These are phyloP conservation scores for Rhizopus microsporus DNA, from an alignment of 371 early-diverging fungal species.

Conservation along the genomic window DNA sequence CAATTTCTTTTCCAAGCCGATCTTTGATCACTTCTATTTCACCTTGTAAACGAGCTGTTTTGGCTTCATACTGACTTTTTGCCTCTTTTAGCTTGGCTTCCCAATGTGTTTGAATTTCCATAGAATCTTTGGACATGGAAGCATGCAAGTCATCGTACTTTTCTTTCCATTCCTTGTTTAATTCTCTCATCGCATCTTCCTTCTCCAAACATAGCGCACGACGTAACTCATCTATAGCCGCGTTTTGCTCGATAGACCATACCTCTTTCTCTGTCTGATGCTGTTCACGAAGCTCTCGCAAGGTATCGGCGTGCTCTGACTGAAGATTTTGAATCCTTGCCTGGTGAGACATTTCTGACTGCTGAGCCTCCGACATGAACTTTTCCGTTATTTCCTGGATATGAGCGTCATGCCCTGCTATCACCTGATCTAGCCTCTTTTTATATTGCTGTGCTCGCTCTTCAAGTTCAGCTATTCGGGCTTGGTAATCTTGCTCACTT, in stretches of 20 bases:
- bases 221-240: slow-evolving; percentile 20
- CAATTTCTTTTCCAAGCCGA: slow-evolving; percentile 38
- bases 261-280: slow-evolving; percentile 35
- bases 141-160: slow-evolving; percentile 33
- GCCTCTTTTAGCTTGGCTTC: slow-evolving; percentile 30
- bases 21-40: slow-evolving; percentile 42
- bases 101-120: slow-evolving; percentile 38
- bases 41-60: slow-evolving; percentile 25
- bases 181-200: slow-evolving; percentile 17
- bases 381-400: slow-evolving; percentile 21
- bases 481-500: slow-evolving; percentile 2
- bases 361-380: slow-evolving; percentile 29
- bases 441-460: slow-evolving; percentile 6
- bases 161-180: slow-evolving; percentile 31
- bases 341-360: slow-evolving; percentile 27
- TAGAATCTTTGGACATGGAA: slow-evolving; percentile 41
- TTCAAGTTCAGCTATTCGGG: slow-evolving; percentile 8
- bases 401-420: slow-evolving; percentile 12
- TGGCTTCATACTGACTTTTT: slow-evolving; percentile 3
- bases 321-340: slow-evolving; percentile 32
- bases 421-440: slow-evolving; percentile 12
- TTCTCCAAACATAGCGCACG: slow-evolving; percentile 15
- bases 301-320: slow-evolving; percentile 28
- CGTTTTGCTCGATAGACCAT: slow-evolving; percentile 27
- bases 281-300: slow-evolving; percentile 30